phyloP scores from a whole-genome alignment of 2,329 filamentous ascomycete genomes.

The Colletotrichum filicis region DNA sequence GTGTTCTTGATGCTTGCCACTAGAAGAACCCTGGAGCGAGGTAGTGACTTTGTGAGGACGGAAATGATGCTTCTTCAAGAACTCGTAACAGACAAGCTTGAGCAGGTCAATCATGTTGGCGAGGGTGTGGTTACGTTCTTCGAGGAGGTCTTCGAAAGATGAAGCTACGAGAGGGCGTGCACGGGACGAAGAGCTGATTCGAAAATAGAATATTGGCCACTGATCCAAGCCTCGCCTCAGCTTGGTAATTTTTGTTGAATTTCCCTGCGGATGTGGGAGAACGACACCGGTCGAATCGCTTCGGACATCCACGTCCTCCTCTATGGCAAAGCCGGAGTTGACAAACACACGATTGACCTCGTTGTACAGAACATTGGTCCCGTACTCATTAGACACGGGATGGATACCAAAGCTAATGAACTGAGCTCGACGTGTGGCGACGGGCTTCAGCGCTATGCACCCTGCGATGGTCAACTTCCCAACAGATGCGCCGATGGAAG shows the following conservation, averaged over 20 bases:
- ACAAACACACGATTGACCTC: slow-evolving; percentile 82
- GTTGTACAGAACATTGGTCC: slow-evolving; percentile 76
- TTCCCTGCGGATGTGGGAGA: slow-evolving; percentile 51
- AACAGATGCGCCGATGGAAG: slow-evolving; percentile 75
- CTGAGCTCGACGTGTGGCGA: slow-evolving; percentile 78
- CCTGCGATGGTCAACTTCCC: slow-evolving; percentile 72
- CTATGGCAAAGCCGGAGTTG: slow-evolving; percentile 80
- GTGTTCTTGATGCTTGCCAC: neutral
- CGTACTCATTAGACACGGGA: slow-evolving; percentile 67
- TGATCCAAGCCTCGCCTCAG: slow-evolving; percentile 76
- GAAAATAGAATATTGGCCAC: slow-evolving; percentile 92
- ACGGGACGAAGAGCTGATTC: slow-evolving; percentile 56
- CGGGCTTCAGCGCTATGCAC: slow-evolving; percentile 76
- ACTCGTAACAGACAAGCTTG: slow-evolving; percentile 75
- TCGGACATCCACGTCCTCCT: slow-evolving; percentile 53
- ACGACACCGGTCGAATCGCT: slow-evolving; percentile 51
- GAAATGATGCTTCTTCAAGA: slow-evolving; percentile 79
- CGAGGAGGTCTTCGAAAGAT: slow-evolving; percentile 48
- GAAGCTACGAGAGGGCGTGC: neutral
- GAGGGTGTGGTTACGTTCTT: slow-evolving; percentile 61
- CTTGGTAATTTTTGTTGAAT: slow-evolving; percentile 60
- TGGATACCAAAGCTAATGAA: slow-evolving; percentile 83
- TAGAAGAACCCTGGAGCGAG: slow-evolving; percentile 9
- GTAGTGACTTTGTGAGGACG: slow-evolving; percentile 57
- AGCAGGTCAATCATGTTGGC: slow-evolving; percentile 71